These are phyloP conservation scores for Oemleria cerasiformis DNA, from an alignment of 306 rosid genomes.

Conservation along the genomic window DNA sequence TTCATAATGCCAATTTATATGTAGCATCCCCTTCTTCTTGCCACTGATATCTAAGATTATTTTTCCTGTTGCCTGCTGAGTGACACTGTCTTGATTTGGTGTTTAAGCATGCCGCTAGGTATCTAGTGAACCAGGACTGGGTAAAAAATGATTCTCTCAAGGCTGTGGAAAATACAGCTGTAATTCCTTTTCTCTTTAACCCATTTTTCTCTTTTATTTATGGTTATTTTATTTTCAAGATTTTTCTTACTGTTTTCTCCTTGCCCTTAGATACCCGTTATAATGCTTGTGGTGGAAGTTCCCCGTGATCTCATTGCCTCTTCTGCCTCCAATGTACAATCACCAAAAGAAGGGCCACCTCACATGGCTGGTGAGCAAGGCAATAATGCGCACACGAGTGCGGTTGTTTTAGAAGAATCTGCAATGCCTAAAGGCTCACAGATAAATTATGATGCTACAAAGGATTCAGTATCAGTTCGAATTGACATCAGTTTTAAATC, in stretches of 20 bases:
- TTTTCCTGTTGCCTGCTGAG: conserved; percentile 11
- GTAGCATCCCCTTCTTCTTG: not conserved
- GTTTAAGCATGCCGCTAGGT: conserved; percentile 95
- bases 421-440: conserved; percentile 47
- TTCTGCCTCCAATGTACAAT: conserved; percentile 56
- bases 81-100: conserved; percentile 16
- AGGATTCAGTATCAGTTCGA: conserved; percentile 70
- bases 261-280: conserved; percentile 73
- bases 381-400: conserved; percentile 40
- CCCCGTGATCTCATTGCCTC: conserved; percentile 66
- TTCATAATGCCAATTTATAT: not conserved
- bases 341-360: conserved; percentile 68
- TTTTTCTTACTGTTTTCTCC: conserved; percentile 27
- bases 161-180: conserved; percentile 96
- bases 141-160: conserved; percentile 86
- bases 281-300: conserved; percentile 97
- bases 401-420: conserved; percentile 55
- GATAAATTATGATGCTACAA: conserved; percentile 40
- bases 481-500: conserved; percentile 91
- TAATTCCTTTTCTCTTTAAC: conserved; percentile 36
- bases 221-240: conserved; percentile 7
- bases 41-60: not conserved
- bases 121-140: conserved; percentile 96
- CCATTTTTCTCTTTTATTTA: conserved; percentile 14
- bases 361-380: conserved; percentile 42